Conservation (phyloP, 257 asterid genomes). For the Primulina eburnea region DNA sequence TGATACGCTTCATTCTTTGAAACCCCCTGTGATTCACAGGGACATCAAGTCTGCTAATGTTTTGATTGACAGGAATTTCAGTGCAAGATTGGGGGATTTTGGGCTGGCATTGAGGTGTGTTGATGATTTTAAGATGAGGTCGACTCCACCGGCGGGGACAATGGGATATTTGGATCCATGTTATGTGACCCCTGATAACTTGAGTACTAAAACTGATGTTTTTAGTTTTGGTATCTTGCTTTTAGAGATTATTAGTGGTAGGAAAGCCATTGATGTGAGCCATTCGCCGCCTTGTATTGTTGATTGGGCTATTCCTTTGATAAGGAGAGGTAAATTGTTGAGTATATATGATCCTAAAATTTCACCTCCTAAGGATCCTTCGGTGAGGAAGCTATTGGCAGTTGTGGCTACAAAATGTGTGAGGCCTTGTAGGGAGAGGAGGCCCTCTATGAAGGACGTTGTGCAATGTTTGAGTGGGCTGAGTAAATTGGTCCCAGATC, state of each 20-base stretch:
- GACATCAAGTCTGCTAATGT: slow-evolving; percentile 56
- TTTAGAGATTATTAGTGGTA: slow-evolving; percentile 54
- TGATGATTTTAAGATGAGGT: slow-evolving; percentile 43
- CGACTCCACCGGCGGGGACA: slow-evolving; percentile 63
- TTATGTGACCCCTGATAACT: slow-evolving; percentile 57
- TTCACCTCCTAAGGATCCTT: slow-evolving; percentile 43
- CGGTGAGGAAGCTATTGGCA: slow-evolving; percentile 48
- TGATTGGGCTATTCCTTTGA: slow-evolving; percentile 58
- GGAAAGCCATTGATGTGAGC: slow-evolving; percentile 54
- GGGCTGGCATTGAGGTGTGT: slow-evolving; percentile 51
- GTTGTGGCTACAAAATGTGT: slow-evolving; percentile 56
- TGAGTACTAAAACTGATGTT: slow-evolving; percentile 54
- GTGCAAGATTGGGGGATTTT: slow-evolving; percentile 54
- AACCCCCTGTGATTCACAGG: slow-evolving; percentile 49
- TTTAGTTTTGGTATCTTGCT: slow-evolving; percentile 53
- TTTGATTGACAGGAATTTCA: slow-evolving; percentile 44
- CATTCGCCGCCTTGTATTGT: slow-evolving; percentile 52
- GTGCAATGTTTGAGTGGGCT: slow-evolving; percentile 38
- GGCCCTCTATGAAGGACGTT: slow-evolving; percentile 51
- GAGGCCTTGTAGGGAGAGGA: slow-evolving; percentile 52
- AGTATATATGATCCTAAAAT: slow-evolving; percentile 44
- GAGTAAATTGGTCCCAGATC: slow-evolving; percentile 39
- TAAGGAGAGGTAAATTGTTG: slow-evolving; percentile 43
- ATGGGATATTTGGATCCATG: slow-evolving; percentile 61
- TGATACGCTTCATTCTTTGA: slow-evolving; percentile 40